Evolutionary conservation across 2,329 filamentous ascomycete species (phyloP), one percentile per base, ranked within the genome.

Genomic region (Penicillium sp.): DNA sequence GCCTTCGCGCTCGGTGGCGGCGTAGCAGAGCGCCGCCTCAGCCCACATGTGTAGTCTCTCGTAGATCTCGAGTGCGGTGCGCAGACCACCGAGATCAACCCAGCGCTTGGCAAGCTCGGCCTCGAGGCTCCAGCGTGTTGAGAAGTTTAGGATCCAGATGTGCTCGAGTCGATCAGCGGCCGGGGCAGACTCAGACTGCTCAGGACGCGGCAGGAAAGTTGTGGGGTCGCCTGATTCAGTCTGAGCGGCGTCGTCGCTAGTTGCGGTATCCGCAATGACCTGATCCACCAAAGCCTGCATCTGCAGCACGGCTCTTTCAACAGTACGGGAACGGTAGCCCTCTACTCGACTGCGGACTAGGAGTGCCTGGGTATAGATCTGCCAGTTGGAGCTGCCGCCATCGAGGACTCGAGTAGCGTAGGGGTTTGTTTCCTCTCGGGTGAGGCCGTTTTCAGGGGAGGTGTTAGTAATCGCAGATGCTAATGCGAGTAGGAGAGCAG

Each of bases 261-360:
- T 71, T 3, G 82, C 79, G 0, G 90, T 97, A 58, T 97, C 92
- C 0, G 90, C 89, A 56, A 99, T 86, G 50, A 99, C 88, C 68
- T 99, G 94, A 64, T 99, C 94, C 1, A 97, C 92, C 0, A 99
- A 85, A 1, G 92, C 92, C 73, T 99, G 94, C 62, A 99, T 83
- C 74, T 99, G 94, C 21, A 99, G 77, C 0, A 99, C 85, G 44
- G 91, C 90, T 56, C 94, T 82, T 75, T 99, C 94, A 37, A 95
- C 82, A 0, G 94, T 99, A 52, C 93, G 82, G 50, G 92, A 90
- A 50, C 86, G 84, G 73, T 95, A 92, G 0, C 92, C 82, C 73
- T 99, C 94, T 52, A 97, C 93, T 16, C 94, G 83, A 57, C 90
- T 96, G 42, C 94, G 84, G 2, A 97, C 89, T 0, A 99, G 80